Base-by-base conservation (phyloP, 2,329 filamentous ascomycete genomes). In the Diaporthe sp. region DNA sequence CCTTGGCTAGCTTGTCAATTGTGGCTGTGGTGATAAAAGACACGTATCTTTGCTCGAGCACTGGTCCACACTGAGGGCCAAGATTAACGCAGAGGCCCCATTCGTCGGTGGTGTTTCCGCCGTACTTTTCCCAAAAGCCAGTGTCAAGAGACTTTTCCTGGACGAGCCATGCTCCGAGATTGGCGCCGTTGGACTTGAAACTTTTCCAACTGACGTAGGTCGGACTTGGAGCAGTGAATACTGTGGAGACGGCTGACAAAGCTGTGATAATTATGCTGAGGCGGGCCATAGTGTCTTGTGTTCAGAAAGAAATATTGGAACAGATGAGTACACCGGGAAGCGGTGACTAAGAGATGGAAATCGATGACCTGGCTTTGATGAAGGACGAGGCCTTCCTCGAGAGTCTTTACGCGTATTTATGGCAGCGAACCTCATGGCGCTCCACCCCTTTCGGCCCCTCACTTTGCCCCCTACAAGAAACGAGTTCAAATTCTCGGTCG, bases 81-180 rank as follows among this genome's bases (percentile, higher is more conserved):
- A 58, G 55, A 35, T n/a, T 38, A 4, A 58, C 55, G 38, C 55
- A 58, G 9, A 58, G 30, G 30, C 22, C 55, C 55, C 55, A 58
- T 58, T 58, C 55, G 22, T 38, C 55, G 8, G 55, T 58, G 33
- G 55, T 19, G 4, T 38, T 58, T 30, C 55, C 55, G 4, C 55
- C 55, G 22, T 58, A 58, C 55, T 58, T 30, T 19, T 35, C 55
- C 55, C 55, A 58, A n/a, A 58, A 58, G 30, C 19, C 55, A 38
- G 55, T 58, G 30, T 58, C 55, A 1, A 58, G 55, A 9, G 55
- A 7, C 33, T 38, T 22, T 33, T 58, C 55, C 55, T 58, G 55
- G 55, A 58, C 55, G 2, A 58, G 55, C 55, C 55, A 58, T 38
- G 55, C 30, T 10, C 55, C 55, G 55, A 38, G 55, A 10, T 58